Conservation (phyloP, 192 early-diverging fungal genomes). For the Coemansia sp. region DNA sequence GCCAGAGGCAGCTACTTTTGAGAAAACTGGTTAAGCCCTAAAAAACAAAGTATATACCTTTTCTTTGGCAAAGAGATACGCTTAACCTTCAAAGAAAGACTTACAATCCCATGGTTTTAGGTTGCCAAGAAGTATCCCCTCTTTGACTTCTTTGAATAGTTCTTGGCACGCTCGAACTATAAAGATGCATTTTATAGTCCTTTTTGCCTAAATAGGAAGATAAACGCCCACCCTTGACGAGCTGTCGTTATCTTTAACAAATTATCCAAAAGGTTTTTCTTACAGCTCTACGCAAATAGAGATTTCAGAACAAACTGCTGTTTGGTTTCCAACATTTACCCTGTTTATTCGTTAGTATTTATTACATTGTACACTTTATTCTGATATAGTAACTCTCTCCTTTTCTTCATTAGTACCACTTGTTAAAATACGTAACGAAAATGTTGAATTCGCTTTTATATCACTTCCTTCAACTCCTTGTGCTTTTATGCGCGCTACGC, state of each 20-base stretch:
- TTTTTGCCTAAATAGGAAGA: background rate
- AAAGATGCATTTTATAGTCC: background rate
- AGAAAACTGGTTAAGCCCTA: background rate
- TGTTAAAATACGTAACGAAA: background rate
- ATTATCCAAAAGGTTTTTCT: no score
- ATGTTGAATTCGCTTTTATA: background rate
- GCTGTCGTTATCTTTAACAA: no score
- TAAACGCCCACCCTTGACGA: no score
- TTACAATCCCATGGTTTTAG: background rate
- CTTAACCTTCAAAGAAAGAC: background rate
- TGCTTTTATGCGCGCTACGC: background rate
- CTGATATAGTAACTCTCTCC: background rate
- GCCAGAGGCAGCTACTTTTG: background rate
- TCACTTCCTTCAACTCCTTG: background rate
- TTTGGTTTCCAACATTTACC: background rate
- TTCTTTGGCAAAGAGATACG: background rate
- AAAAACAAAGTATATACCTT: background rate
- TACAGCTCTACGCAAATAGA: background rate
- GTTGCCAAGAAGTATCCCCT: background rate
- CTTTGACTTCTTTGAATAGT: slow-evolving; percentile 3
- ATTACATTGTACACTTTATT: background rate
- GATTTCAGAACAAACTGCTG: background rate
- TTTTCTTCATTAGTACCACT: background rate
- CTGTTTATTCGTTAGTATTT: background rate
- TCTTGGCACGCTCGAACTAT: background rate